Evolutionary conservation across 805 yeast species (phyloP).

Genomic region (Cyberlindnera petersonii): DNA sequence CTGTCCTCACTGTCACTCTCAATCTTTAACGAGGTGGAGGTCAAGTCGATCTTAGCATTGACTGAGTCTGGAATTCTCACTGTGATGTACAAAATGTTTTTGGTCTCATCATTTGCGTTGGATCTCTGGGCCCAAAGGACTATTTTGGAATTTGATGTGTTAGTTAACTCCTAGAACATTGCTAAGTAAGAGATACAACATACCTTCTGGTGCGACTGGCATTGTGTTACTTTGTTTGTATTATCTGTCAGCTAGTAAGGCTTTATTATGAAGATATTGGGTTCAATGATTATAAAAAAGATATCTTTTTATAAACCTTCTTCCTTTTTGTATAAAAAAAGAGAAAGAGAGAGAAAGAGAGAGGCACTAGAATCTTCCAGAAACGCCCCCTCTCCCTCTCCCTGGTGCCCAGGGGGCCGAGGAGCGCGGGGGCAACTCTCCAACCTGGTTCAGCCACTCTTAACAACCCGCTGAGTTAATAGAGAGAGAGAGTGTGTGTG

Average conservation of each 20-base stretch:
- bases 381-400: no score
- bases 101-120: conserved; percentile 60
- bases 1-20: conserved; percentile 45
- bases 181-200: neutral
- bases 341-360: neutral
- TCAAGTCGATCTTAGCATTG: conserved; percentile 57
- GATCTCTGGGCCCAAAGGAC: conserved; percentile 98
- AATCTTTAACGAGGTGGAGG: conserved; percentile 51
- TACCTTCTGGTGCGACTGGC: conserved; percentile 24
- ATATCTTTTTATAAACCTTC: no score
- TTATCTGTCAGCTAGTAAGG: no score
- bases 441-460: no score
- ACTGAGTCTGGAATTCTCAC: conserved; percentile 68
- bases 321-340: no score
- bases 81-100: conserved; percentile 74
- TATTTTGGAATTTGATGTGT: no score
- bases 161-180: conserved; percentile 2
- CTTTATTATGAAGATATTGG: no score
- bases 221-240: conserved; percentile 17
- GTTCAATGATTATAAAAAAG: no score
- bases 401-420: no score
- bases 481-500: no score
- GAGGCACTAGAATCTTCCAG: neutral
- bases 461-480: no score
- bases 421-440: no score